Evolutionary conservation across 2,329 filamentous ascomycete genomes (phyloP), one percentile per base, ranked within the genome.

Genomic region (Cucurbitaria berberidis): DNA sequence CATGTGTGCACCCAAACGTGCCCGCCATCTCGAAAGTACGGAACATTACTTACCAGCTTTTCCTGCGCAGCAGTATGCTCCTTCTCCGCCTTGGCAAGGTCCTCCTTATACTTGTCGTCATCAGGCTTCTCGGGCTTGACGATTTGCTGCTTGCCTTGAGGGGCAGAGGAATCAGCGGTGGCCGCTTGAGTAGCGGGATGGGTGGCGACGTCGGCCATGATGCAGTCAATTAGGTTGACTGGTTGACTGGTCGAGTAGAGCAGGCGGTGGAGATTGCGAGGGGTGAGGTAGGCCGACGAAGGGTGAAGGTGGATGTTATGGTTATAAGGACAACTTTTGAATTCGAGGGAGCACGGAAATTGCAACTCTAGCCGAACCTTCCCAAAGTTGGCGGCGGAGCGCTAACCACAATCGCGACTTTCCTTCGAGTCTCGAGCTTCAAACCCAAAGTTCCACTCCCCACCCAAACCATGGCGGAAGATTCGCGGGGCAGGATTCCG

Each of bases 41-140:
- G 9, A 16, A 19, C 32, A 29, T 24, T 24, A 68, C 84, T 62
- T 80, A 89, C 86, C 70, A 88, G 75, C 69, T 84, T 84, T 66
- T 90, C 87, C 80, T 95, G 89, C 42, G 88, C 83, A 46, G 86
- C 86, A 72, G 89, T 82, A 78, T 96, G 89, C 63, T 90, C 91
- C 81, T 96, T 96, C 78, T 98, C 91, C 22, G 89, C 89, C 78
- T 89, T 86, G 45, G 86, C 87, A 57, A 96, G 83, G 60, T 85
- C 84, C 74, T 87, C 84, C 80, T 96, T 92, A 82, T 88, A 99
- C 65, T 83, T 81, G 62, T 88, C 89, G 80, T 95, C 90, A 76
- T 97, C 90, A 41, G 95, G 95, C 83, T 89, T 91, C 78, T 90
- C 85, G 48, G 93, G 92, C 79, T 87, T 91, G 70, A 79, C 70